These are phyloP conservation scores for Acidiella bohemica DNA, from an alignment of 495 filamentous ascomycete genomes.

Conservation along the genomic window DNA sequence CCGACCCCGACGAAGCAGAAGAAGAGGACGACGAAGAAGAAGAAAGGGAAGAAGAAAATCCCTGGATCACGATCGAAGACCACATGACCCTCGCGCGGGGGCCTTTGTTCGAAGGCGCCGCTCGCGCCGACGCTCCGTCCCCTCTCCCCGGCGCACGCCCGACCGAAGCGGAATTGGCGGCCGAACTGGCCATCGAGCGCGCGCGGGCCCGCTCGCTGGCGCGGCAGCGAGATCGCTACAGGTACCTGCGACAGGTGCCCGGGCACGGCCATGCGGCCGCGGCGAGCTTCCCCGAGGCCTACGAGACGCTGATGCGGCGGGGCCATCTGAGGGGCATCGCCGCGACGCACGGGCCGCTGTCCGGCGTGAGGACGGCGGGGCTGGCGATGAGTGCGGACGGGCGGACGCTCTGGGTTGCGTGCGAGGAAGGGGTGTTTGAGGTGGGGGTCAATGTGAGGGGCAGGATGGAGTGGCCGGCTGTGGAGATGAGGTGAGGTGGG, in stretches of 20 bases:
- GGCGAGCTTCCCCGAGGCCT: conserved; percentile 3
- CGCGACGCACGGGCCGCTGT: neutral
- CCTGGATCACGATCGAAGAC: conserved; percentile 36
- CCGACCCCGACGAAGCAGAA: too few relatives aligned
- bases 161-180: conserved; percentile 1
- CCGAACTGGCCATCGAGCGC: conserved; percentile 13
- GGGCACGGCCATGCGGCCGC: neutral
- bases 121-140: conserved; percentile 11
- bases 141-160: conserved; percentile 4
- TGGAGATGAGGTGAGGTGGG: conserved; percentile 21
- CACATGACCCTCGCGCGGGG: conserved; percentile 27
- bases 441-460: conserved; percentile 24
- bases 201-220: conserved; percentile 5
- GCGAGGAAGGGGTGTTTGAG: conserved; percentile 31
- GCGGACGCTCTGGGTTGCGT: conserved; percentile 24
- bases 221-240: conserved; percentile 8
- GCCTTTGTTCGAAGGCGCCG: conserved; percentile 19
- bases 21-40: conserved; percentile 5
- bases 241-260: neutral
- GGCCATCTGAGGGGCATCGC: neutral
- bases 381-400: conserved; percentile 31
- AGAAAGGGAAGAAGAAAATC: conserved; percentile 23
- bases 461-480: conserved; percentile 23
- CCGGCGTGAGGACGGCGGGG: conserved; percentile 27
- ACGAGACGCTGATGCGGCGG: conserved; percentile 7